Conservation (phyloP, 2,329 filamentous ascomycete species). For the Aspergillus sp. region DNA sequence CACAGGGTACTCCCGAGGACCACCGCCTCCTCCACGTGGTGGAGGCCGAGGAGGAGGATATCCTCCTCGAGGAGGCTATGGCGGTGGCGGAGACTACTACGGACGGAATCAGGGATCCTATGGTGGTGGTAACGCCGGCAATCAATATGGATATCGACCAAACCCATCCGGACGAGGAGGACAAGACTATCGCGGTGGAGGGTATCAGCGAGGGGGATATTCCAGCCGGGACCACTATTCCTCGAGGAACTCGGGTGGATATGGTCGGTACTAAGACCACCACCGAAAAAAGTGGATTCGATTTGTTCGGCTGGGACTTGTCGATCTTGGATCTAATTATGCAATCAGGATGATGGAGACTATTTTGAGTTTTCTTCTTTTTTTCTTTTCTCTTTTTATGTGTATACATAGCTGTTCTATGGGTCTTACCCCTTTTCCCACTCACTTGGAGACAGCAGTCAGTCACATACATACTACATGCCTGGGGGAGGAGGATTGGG, state of each 20-base stretch:
- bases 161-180: slow-evolving; percentile 8
- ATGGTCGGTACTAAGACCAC: slow-evolving; percentile 34
- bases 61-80: slow-evolving; percentile 18
- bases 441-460: background rate
- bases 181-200: slow-evolving; percentile 23
- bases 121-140: slow-evolving; percentile 17
- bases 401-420: background rate
- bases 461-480: too few species aligned
- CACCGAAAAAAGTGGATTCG: background rate
- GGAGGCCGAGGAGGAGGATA: slow-evolving; percentile 20
- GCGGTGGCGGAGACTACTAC: slow-evolving; percentile 21
- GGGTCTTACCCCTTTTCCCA: background rate
- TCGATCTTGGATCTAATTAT: slow-evolving; percentile 4
- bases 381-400: slow-evolving; percentile 2
- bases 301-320: slow-evolving; percentile 2
- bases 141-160: slow-evolving; percentile 16
- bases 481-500: too few species aligned
- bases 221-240: slow-evolving; percentile 27
- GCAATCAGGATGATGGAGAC: background rate
- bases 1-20: slow-evolving; percentile 33
- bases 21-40: slow-evolving; percentile 39
- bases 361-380: slow-evolving; percentile 6
- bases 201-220: slow-evolving; percentile 21
- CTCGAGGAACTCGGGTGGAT: slow-evolving; percentile 34
- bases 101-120: slow-evolving; percentile 21